phyloP scores from a whole-genome alignment of 1,284 basidiomycete species.

The Hemileia vastatrix region DNA sequence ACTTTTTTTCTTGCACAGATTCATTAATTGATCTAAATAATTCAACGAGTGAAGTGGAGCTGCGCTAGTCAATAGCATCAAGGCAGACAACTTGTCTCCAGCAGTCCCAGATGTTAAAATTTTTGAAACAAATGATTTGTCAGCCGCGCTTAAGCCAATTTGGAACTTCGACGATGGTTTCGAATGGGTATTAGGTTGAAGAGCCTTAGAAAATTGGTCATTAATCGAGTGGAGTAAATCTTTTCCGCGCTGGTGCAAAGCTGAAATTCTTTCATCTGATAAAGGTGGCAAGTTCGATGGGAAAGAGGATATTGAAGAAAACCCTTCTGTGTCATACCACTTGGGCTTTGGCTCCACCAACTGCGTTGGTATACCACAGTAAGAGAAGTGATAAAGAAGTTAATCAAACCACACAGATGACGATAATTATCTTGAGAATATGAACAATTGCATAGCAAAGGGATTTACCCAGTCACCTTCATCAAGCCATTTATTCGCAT shows the following conservation, averaged over 20 bases:
- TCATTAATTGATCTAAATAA: conserved; percentile 61
- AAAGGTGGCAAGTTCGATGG: conserved; percentile 7
- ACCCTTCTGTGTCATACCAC: conserved; percentile 21
- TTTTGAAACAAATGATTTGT: conserved; percentile 68
- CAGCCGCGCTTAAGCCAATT: conserved; percentile 49
- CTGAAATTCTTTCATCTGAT: background rate
- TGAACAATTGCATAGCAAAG: no score
- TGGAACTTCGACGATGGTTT: background rate
- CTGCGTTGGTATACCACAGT: no score
- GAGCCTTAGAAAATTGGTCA: conserved; percentile 1
- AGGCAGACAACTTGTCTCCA: conserved; percentile 82
- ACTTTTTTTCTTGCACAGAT: conserved; percentile 65
- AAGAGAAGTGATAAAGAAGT: no score
- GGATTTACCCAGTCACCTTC: no score
- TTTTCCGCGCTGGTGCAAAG: conserved; percentile 3
- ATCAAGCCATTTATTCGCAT: no score
- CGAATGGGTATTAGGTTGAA: background rate
- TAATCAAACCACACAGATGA: no score
- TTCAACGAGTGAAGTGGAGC: conserved; percentile 73
- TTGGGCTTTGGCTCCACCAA: conserved; percentile 5
- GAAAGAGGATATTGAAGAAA: no score
- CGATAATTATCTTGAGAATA: no score
- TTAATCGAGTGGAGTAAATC: conserved; percentile 1
- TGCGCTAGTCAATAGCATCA: conserved; percentile 81
- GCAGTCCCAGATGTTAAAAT: conserved; percentile 80